phyloP scores from a whole-genome alignment of 1,284 basidiomycete species.

The Tilletia walkeri region DNA sequence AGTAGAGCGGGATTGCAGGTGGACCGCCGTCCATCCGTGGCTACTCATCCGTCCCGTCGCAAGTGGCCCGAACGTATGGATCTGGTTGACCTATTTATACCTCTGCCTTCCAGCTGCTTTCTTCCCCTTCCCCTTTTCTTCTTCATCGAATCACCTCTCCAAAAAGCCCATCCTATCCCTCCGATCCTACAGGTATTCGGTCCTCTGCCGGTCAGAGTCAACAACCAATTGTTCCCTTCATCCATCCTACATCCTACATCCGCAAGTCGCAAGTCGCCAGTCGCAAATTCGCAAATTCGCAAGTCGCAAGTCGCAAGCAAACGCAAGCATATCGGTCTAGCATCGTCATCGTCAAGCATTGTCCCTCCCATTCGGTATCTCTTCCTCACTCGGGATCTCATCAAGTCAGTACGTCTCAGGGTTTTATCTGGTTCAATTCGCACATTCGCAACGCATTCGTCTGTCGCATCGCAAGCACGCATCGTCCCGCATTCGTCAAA shows the following conservation, averaged over 20 bases:
- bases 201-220: slow-evolving; percentile 18
- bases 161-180: not conserved
- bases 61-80: too few relatives aligned
- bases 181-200: slow-evolving; percentile 1
- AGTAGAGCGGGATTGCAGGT: too few relatives aligned
- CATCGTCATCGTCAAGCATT: slow-evolving; percentile 12
- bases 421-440: not conserved
- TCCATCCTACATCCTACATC: not conserved
- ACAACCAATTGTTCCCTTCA: slow-evolving; percentile 4
- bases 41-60: too few relatives aligned
- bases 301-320: not conserved
- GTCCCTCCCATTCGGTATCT: not conserved
- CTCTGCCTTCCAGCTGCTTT: too few relatives aligned
- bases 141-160: slow-evolving; percentile 13
- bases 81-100: too few relatives aligned
- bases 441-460: not conserved
- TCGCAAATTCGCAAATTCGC: slow-evolving; percentile 2
- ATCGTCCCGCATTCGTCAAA: too few relatives aligned
- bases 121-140: not conserved
- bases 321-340: slow-evolving; percentile 1
- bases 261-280: not conserved
- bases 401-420: not conserved
- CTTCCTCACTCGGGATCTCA: not conserved
- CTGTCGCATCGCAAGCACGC: too few relatives aligned
- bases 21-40: too few relatives aligned